Conservation (phyloP, 2,329 filamentous ascomycete genomes). For the Arachnomyces sp. region DNA sequence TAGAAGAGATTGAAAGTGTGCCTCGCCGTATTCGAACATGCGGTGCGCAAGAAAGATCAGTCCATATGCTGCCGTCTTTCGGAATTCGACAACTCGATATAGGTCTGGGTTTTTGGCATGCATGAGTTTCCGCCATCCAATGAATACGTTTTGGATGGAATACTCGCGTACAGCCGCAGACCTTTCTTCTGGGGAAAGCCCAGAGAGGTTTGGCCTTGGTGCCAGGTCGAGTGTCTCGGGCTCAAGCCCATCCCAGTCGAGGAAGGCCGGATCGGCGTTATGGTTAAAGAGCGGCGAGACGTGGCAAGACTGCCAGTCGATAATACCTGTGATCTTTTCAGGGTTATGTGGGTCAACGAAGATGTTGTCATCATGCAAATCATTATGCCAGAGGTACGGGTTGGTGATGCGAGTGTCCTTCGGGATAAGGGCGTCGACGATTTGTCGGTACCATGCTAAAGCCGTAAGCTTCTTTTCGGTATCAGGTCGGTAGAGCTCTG, state of each 20-base stretch:
- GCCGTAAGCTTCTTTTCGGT: conserved; percentile 19
- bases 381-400: conserved; percentile 22
- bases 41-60: conserved; percentile 23
- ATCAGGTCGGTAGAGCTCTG: conserved; percentile 20
- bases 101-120: conserved; percentile 6
- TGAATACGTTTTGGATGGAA: conserved; percentile 10
- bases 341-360: conserved; percentile 25
- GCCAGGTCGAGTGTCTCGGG: conserved; percentile 21
- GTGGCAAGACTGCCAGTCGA: conserved; percentile 26
- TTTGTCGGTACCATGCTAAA: conserved; percentile 17
- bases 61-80: conserved; percentile 13
- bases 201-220: conserved; percentile 16
- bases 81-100: conserved; percentile 7
- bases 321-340: conserved; percentile 21
- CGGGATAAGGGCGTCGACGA: conserved; percentile 18
- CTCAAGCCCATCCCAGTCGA: conserved; percentile 20
- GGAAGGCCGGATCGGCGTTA: conserved; percentile 19
- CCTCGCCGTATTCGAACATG: conserved; percentile 26
- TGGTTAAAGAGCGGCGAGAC: conserved; percentile 24
- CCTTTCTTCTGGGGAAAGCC: conserved; percentile 18
- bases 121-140: conserved; percentile 10
- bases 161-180: conserved; percentile 19
- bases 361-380: conserved; percentile 24
- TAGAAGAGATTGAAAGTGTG: conserved; percentile 23
- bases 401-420: conserved; percentile 15